Conservation (phyloP, 371 early-diverging fungal genomes). For the Mucor racemosus region DNA sequence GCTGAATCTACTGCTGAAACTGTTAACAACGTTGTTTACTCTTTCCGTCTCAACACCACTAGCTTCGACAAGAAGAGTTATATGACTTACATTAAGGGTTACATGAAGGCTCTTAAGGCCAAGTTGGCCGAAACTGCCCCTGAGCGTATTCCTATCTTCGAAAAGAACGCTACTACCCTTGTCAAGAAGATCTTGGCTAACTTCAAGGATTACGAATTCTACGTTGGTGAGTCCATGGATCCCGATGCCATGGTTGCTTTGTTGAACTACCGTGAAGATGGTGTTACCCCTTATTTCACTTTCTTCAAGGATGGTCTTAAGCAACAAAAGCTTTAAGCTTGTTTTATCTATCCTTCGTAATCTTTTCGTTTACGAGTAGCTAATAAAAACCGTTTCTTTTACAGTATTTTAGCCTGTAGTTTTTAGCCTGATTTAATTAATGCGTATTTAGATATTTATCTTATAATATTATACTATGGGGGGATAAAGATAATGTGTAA, state of each 20-base stretch:
- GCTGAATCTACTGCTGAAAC: slow-evolving; percentile 61
- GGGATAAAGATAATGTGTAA: background rate
- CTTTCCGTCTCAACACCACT: slow-evolving; percentile 78
- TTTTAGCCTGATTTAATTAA: background rate
- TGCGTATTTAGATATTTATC: background rate
- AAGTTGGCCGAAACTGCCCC: slow-evolving; percentile 69
- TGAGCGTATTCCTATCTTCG: slow-evolving; percentile 73
- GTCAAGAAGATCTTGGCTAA: slow-evolving; percentile 81
- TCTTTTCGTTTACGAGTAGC: background rate
- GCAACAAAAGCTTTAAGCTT: slow-evolving; percentile 70
- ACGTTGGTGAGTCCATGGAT: slow-evolving; percentile 86
- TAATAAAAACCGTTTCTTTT: background rate
- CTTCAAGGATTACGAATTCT: slow-evolving; percentile 94
- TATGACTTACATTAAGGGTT: slow-evolving; percentile 91
- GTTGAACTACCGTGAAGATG: slow-evolving; percentile 95
- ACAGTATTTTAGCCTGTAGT: background rate
- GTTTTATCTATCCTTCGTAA: background rate
- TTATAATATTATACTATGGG: background rate
- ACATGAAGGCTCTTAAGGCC: slow-evolving; percentile 82
- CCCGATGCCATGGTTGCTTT: slow-evolving; percentile 89
- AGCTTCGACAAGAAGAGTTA: slow-evolving; percentile 93
- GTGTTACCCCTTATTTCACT: slow-evolving; percentile 89
- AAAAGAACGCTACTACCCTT: slow-evolving; percentile 63
- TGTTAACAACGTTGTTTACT: slow-evolving; percentile 90
- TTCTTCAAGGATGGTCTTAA: slow-evolving; percentile 93